These are phyloP conservation scores for Aspergillus calidoustus DNA, from an alignment of 2,329 filamentous ascomycete genomes.

Conservation along the genomic window DNA sequence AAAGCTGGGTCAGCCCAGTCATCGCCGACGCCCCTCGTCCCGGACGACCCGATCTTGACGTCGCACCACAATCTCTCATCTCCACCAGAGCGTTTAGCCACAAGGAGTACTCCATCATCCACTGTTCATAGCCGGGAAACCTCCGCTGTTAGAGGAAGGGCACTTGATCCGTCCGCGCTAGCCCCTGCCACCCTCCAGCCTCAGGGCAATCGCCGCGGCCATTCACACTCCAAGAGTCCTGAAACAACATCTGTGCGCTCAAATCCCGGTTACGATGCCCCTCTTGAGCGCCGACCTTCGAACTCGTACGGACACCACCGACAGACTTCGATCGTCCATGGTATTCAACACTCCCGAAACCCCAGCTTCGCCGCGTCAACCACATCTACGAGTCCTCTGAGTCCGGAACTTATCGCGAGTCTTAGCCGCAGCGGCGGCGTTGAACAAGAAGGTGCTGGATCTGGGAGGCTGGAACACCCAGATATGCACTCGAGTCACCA, in stretches of 20 bases:
- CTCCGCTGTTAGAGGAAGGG: slow-evolving; percentile 49
- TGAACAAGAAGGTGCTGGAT: slow-evolving; percentile 51
- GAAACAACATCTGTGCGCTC: slow-evolving; percentile 42
- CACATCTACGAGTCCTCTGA: slow-evolving; percentile 77
- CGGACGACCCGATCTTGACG: slow-evolving; percentile 43
- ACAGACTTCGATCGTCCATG: slow-evolving; percentile 96
- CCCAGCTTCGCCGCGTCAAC: slow-evolving; percentile 73
- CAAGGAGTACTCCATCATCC: slow-evolving; percentile 43
- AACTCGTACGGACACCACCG: slow-evolving; percentile 83
- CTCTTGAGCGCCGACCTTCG: slow-evolving; percentile 48
- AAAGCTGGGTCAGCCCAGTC: slow-evolving; percentile 44
- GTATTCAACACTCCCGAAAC: slow-evolving; percentile 86
- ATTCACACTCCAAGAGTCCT: slow-evolving; percentile 50
- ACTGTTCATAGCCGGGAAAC: slow-evolving; percentile 50
- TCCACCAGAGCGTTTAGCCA: slow-evolving; percentile 42
- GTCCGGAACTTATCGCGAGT: slow-evolving; percentile 80
- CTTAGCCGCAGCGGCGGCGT: slow-evolving; percentile 61
- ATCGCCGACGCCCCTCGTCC: slow-evolving; percentile 45
- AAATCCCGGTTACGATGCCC: slow-evolving; percentile 41
- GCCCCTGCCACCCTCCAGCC: slow-evolving; percentile 42
- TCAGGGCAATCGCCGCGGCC: slow-evolving; percentile 40
- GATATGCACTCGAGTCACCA: slow-evolving; percentile 36
- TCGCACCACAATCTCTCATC: slow-evolving; percentile 45
- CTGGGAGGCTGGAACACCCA: slow-evolving; percentile 38
- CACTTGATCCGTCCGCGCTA: slow-evolving; percentile 40